Evolutionary conservation across 345 rosid genomes (phyloP).

Genomic region (Gossypium ekmanianum): DNA sequence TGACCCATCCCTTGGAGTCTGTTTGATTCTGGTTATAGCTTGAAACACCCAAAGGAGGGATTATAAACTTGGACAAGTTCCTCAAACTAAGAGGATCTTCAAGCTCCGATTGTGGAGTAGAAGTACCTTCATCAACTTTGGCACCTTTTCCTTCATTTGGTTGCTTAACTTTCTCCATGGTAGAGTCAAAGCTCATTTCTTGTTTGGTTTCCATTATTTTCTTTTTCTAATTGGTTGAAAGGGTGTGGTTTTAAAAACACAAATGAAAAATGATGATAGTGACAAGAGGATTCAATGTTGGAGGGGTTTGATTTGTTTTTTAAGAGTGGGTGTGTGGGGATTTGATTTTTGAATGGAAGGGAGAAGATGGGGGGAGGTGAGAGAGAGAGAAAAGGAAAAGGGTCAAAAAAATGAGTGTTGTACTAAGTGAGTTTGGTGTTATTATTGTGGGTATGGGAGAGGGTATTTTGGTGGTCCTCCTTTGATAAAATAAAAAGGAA

Average conservation of each 20-base stretch:
- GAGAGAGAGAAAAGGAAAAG: background rate
- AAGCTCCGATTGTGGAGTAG: slow-evolving; percentile 23
- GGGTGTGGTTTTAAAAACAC: background rate
- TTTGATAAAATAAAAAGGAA: background rate
- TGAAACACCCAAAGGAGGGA: slow-evolving; percentile 82
- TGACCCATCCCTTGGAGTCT: slow-evolving; percentile 44
- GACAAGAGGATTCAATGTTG: background rate
- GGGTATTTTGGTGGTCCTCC: background rate
- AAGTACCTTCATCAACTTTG: background rate
- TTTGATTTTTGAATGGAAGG: background rate
- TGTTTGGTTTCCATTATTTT: slow-evolving; percentile 16
- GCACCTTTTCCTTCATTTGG: background rate
- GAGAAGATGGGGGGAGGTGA: background rate
- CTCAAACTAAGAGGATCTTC: slow-evolving; percentile 40
- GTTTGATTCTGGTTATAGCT: slow-evolving; percentile 44
- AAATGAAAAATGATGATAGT: background rate
- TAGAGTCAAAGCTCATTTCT: background rate
- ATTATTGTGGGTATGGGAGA: slow-evolving; percentile 7
- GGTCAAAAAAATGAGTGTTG: background rate
- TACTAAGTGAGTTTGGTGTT: background rate
- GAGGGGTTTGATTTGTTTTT: background rate
- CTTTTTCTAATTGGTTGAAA: background rate
- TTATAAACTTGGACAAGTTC: slow-evolving; percentile 72
- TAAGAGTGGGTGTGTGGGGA: too few relatives aligned
- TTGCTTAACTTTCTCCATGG: slow-evolving; percentile 15